Conservation (phyloP, 345 rosid species). For the Populus deltoides region DNA sequence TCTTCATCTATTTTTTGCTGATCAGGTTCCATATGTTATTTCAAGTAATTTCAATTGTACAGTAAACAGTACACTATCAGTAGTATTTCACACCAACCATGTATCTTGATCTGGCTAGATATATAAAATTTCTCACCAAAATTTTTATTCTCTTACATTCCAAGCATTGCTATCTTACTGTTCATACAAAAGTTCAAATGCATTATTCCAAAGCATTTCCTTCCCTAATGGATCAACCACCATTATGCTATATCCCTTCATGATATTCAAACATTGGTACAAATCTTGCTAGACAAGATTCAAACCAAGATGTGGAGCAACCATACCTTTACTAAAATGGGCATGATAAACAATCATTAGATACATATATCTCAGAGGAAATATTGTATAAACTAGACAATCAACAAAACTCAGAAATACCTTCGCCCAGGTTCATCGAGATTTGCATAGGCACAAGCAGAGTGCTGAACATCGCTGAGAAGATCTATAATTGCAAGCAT, state of each 20-base stretch:
- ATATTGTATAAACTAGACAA: not conserved
- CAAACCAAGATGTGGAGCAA: not conserved
- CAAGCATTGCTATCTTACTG: not conserved
- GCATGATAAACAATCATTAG: not conserved
- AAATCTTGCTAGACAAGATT: conserved; percentile 1
- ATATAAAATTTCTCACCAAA: not conserved
- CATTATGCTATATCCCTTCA: not conserved
- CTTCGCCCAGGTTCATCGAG: conserved; percentile 88
- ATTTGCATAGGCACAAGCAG: conserved; percentile 68
- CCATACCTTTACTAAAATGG: not conserved
- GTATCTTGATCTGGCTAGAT: too few species aligned
- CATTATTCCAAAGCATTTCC: not conserved
- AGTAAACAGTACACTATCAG: too few species aligned
- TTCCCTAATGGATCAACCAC: not conserved
- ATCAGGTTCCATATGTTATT: too few species aligned
- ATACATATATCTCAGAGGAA: not conserved
- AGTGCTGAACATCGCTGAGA: conserved; percentile 61
- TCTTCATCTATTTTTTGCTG: too few species aligned
- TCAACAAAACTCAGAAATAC: conserved; percentile 35
- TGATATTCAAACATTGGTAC: not conserved
- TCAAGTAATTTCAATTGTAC: too few species aligned
- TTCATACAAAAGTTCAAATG: not conserved
- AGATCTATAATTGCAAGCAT: conserved; percentile 68
- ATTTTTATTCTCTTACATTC: not conserved
- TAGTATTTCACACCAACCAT: too few species aligned